Percentiles rank a stretch among this genome's conserved stretches.
Evolutionary conservation across 331 rosid genomes (phyloP).

Genomic region (Saraca asoca): DNA sequence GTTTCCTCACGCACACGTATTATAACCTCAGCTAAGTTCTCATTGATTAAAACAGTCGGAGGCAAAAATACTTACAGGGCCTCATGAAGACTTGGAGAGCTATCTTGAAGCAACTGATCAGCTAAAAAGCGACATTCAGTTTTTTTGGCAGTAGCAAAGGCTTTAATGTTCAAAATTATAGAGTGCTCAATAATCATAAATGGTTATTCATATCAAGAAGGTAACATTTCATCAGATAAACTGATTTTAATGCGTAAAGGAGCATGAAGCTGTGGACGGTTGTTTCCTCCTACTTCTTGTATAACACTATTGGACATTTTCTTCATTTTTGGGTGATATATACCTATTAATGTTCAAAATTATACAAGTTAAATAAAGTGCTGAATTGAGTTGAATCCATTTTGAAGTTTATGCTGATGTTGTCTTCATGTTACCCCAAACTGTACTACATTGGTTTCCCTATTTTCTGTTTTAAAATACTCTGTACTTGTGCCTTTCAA

Average conservation of each 20-base stretch:
- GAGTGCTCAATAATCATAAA: too few species aligned
- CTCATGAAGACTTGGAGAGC: conserved; percentile 91
- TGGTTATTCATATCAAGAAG: conserved; percentile 9
- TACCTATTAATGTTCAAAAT: not conserved
- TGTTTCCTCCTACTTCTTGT: conserved; percentile 19
- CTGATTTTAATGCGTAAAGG: conserved; percentile 8
- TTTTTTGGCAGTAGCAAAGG: conserved; percentile 71
- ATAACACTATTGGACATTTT: conserved; percentile 2
- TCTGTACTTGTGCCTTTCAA: not conserved
- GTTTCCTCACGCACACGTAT: conserved; percentile 5
- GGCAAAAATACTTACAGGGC: conserved; percentile 78
- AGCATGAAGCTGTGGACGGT: not conserved
- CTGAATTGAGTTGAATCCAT: not conserved
- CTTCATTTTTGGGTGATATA: conserved; percentile 16
- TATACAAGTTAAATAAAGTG: too few species aligned
- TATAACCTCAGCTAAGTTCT: conserved; percentile 3
- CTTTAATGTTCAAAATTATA: too few species aligned
- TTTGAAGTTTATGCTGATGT: conserved; percentile 5
- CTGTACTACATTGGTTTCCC: not conserved
- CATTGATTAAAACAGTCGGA: conserved; percentile 67
- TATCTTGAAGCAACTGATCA: conserved; percentile 85
- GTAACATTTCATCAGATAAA: conserved; percentile 9
- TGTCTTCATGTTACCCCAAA: not conserved
- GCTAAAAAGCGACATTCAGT: conserved; percentile 76
- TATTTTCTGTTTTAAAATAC: not conserved